phyloP scores from a whole-genome alignment of 2,329 filamentous ascomycete genomes.

The Cercospora zeina region DNA sequence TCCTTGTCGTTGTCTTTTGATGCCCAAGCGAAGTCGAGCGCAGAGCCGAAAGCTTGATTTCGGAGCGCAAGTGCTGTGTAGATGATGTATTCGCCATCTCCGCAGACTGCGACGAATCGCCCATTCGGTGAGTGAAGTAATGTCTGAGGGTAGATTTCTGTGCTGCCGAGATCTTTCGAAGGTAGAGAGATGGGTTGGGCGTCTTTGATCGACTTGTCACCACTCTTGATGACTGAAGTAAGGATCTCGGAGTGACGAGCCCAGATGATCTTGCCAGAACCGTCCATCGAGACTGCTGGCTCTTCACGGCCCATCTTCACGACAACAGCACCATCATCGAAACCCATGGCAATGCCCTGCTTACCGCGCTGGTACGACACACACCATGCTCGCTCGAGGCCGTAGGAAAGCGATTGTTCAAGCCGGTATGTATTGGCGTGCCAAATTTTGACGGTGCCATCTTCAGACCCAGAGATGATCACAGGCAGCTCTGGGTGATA shows the following conservation, averaged over 20 bases:
- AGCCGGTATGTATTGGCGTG: constrained; percentile 96
- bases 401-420: constrained; percentile 95
- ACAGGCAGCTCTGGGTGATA: constrained; percentile 96
- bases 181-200: constrained; percentile 81
- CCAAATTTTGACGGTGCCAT: constrained; percentile 97
- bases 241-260: constrained; percentile 93
- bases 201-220: constrained; percentile 81
- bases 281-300: constrained; percentile 96
- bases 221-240: constrained; percentile 91
- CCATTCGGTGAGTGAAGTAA: constrained; percentile 95
- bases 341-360: constrained; percentile 92
- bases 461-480: constrained; percentile 96
- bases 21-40: constrained; percentile 94
- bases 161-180: constrained; percentile 92
- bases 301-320: constrained; percentile 97
- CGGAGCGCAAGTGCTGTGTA: constrained; percentile 95
- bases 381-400: constrained; percentile 95
- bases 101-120: constrained; percentile 83
- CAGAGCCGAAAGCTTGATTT: constrained; percentile 95
- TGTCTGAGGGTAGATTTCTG: constrained; percentile 94
- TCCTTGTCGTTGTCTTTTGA: constrained; percentile 98
- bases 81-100: constrained; percentile 98
- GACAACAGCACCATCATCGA: constrained; percentile 95
- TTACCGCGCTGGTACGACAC: constrained; percentile 92
- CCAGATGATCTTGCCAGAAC: constrained; percentile 94